These are phyloP conservation scores for Emericellopsis terricola DNA, from an alignment of 495 filamentous ascomycete genomes.

Conservation along the genomic window DNA sequence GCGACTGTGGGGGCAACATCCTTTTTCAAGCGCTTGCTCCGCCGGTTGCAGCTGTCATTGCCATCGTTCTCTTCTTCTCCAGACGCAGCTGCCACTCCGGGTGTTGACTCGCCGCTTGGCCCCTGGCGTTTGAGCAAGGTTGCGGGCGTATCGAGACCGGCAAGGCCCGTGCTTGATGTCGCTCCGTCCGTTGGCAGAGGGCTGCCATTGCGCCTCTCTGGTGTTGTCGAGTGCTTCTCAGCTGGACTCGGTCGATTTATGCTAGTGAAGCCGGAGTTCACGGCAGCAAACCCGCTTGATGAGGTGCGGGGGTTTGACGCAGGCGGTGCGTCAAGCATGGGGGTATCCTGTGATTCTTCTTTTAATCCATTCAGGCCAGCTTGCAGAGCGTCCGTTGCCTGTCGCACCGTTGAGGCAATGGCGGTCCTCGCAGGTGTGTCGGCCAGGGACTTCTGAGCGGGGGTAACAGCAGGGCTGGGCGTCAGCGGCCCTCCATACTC, in stretches of 20 bases:
- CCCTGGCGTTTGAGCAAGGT: constrained; percentile 65
- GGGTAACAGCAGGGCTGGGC: constrained; percentile 75
- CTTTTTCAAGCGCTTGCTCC: constrained; percentile 89
- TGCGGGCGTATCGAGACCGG: constrained; percentile 38
- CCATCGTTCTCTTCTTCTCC: constrained; percentile 48
- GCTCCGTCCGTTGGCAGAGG: constrained; percentile 32
- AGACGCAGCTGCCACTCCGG: constrained; percentile 34
- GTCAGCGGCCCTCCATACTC: constrained; percentile 90
- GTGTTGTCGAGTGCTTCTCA: constrained; percentile 20
- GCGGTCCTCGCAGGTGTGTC: constrained; percentile 48
- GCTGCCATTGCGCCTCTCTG: constrained; percentile 27
- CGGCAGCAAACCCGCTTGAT: constrained; percentile 59
- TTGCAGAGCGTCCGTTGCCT: constrained; percentile 48
- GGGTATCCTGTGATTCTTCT: constrained; percentile 26
- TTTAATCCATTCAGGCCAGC: constrained; percentile 38
- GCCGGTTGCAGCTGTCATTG: constrained; percentile 54
- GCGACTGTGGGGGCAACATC: constrained; percentile 80
- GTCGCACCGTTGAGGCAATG: constrained; percentile 52
- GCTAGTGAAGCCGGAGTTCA: constrained; percentile 70
- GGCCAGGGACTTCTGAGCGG: constrained; percentile 58
- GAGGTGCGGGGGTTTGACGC: constrained; percentile 15
- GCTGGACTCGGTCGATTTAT: constrained; percentile 36
- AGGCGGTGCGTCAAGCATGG: constrained; percentile 34
- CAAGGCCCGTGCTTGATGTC: too few species aligned
- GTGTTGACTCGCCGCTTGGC: constrained; percentile 50